These are phyloP conservation scores for Clarireedia sp. DNA, from an alignment of 2,329 filamentous ascomycete genomes.

Conservation along the genomic window DNA sequence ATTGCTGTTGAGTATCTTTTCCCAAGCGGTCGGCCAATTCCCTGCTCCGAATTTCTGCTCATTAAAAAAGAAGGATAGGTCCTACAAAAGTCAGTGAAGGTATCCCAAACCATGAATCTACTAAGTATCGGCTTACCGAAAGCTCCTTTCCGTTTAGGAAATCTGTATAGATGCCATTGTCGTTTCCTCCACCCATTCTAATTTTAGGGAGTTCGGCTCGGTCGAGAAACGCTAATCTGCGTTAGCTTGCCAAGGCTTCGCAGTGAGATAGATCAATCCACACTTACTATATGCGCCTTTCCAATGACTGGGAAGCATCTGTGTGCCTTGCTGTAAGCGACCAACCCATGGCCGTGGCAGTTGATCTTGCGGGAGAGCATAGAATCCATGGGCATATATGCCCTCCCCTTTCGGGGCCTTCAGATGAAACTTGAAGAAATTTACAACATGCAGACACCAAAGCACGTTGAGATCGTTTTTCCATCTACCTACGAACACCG, in stretches of 20 bases:
- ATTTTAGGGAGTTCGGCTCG: conserved; percentile 16
- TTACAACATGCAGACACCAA: conserved; percentile 40
- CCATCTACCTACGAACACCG: conserved; percentile 35
- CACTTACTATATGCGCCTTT: conserved; percentile 40
- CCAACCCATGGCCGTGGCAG: conserved; percentile 36
- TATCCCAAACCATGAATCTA: not conserved
- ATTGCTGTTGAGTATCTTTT: conserved; percentile 18
- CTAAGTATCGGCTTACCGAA: conserved; percentile 12
- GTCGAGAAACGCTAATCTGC: conserved; percentile 17
- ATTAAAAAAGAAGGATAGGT: conserved; percentile 25
- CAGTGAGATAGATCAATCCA: not conserved
- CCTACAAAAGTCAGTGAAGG: conserved; percentile 12
- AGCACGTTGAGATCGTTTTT: conserved; percentile 35
- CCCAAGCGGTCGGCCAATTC: conserved; percentile 22
- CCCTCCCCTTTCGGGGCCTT: conserved; percentile 29
- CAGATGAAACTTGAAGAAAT: conserved; percentile 47
- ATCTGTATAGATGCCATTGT: too few species aligned
- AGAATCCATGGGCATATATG: conserved; percentile 27
- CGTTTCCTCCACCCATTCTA: too few species aligned
- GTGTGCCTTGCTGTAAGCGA: conserved; percentile 29
- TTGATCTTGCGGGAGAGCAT: conserved; percentile 32
- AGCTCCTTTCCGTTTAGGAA: too few species aligned
- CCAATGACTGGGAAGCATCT: conserved; percentile 37
- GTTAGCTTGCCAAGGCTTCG: conserved; percentile 2
- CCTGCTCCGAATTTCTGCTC: conserved; percentile 11